Percentiles rank a stretch among this genome's conserved stretches.
These are phyloP conservation scores for Capronia epimyces DNA, from an alignment of 2,329 filamentous ascomycete species.

Conservation along the genomic window DNA sequence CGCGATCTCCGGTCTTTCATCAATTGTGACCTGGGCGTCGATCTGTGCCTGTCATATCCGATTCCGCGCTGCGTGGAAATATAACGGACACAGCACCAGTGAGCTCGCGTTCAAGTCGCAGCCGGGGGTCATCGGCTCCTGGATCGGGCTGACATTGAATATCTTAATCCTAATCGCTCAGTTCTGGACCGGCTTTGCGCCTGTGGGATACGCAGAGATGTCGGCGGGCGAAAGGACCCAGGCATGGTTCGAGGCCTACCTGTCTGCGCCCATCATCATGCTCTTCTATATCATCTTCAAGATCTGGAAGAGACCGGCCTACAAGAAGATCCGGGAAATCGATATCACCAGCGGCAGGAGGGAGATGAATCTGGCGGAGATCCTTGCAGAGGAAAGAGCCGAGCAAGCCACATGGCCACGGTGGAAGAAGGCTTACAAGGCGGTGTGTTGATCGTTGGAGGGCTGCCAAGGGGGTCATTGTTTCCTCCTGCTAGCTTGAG, in stretches of 20 bases:
- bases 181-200: slow-evolving; percentile 81
- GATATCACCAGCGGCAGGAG: slow-evolving; percentile 69
- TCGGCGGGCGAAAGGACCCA: slow-evolving; percentile 46
- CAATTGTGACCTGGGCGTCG: slow-evolving; percentile 63
- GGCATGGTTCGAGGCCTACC: slow-evolving; percentile 62
- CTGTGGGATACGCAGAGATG: slow-evolving; percentile 50
- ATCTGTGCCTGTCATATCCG: slow-evolving; percentile 60
- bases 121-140: slow-evolving; percentile 72
- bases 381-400: slow-evolving; percentile 72
- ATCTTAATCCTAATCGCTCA: slow-evolving; percentile 69
- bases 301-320: slow-evolving; percentile 6
- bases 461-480: too few relatives aligned
- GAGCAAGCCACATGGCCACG: slow-evolving; percentile 65
- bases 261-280: slow-evolving; percentile 54
- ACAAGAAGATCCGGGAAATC: slow-evolving; percentile 9
- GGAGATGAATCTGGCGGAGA: slow-evolving; percentile 55
- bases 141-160: slow-evolving; percentile 72
- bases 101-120: slow-evolving; percentile 79
- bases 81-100: slow-evolving; percentile 61
- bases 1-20: slow-evolving; percentile 64
- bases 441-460: slow-evolving; percentile 57
- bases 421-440: slow-evolving; percentile 71
- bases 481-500: too few relatives aligned
- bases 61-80: slow-evolving; percentile 73
- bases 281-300: slow-evolving; percentile 46